Evolutionary conservation across 2,329 filamentous ascomycete species (phyloP).

Genomic region (Fusarium sp.): DNA sequence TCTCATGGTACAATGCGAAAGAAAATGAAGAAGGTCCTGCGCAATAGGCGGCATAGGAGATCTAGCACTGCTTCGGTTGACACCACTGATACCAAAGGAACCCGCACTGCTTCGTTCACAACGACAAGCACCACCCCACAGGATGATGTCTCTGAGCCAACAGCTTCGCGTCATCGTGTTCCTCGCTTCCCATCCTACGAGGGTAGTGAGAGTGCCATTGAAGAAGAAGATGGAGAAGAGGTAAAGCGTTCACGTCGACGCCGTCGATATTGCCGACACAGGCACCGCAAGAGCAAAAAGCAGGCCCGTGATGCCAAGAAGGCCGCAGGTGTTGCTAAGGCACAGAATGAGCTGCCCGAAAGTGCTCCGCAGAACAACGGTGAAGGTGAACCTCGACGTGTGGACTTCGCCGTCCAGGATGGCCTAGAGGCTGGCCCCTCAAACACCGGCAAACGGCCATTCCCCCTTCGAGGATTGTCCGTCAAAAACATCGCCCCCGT

Average conservation of each 20-base stretch:
- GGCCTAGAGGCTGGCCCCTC: conserved; percentile 34
- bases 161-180: conserved; percentile 48
- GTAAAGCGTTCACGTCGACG: conserved; percentile 45
- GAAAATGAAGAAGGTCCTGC: conserved; percentile 78
- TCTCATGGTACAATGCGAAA: conserved; percentile 73
- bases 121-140: conserved; percentile 46
- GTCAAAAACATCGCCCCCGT: conserved; percentile 76
- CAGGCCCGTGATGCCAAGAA: conserved; percentile 50
- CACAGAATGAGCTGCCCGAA: conserved; percentile 46
- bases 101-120: conserved; percentile 54
- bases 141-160: conserved; percentile 53
- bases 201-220: conserved; percentile 54
- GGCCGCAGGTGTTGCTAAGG: conserved; percentile 35
- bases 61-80: conserved; percentile 77
- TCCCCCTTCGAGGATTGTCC: conserved; percentile 67
- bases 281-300: conserved; percentile 52
- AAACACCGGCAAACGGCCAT: conserved; percentile 51
- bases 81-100: conserved; percentile 48
- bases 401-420: conserved; percentile 62
- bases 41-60: conserved; percentile 75
- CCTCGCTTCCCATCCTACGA: conserved; percentile 49
- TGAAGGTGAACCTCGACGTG: conserved; percentile 59
- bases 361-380: conserved; percentile 19
- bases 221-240: conserved; percentile 56
- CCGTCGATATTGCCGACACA: conserved; percentile 48